Evolutionary conservation across 495 filamentous ascomycete genomes (phyloP).

Genomic region (Thermochaetoides thermophila): DNA sequence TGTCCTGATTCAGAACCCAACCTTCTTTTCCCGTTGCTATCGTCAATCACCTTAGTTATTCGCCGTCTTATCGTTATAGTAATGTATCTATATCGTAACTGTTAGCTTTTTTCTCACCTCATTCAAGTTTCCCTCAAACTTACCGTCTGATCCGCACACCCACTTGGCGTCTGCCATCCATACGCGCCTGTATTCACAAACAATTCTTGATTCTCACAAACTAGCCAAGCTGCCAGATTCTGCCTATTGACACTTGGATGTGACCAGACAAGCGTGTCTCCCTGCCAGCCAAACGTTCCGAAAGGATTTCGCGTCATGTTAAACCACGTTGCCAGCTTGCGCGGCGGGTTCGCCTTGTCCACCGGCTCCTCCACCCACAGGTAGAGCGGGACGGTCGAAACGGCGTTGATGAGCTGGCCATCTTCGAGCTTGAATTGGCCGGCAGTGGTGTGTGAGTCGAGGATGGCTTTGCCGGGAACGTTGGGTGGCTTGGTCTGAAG

Average conservation of each 20-base stretch:
- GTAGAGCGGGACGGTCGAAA: slow-evolving; percentile 26
- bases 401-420: slow-evolving; percentile 43
- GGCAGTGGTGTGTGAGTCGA: slow-evolving; percentile 38
- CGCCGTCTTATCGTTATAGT: slow-evolving; percentile 23
- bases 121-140: slow-evolving; percentile 7
- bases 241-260: slow-evolving; percentile 32
- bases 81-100: slow-evolving; percentile 23
- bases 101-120: too few species aligned
- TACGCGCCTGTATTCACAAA: slow-evolving; percentile 49
- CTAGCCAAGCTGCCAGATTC: slow-evolving; percentile 43
- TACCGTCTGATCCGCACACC: slow-evolving; percentile 46
- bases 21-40: too few species aligned
- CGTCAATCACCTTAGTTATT: slow-evolving; percentile 16
- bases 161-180: slow-evolving; percentile 39
- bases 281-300: slow-evolving; percentile 41
- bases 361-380: slow-evolving; percentile 34
- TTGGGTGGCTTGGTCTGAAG: slow-evolving; percentile 40
- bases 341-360: slow-evolving; percentile 28
- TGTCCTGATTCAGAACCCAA: too few species aligned
- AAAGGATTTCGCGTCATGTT: slow-evolving; percentile 37
- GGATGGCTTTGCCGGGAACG: slow-evolving; percentile 31
- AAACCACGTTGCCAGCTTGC: slow-evolving; percentile 36
- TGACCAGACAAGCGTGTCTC: slow-evolving; percentile 42
- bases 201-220: slow-evolving; percentile 36
- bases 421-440: slow-evolving; percentile 44